Evolutionary conservation across 345 rosid species (phyloP).

Genomic region (Trapa incisa): DNA sequence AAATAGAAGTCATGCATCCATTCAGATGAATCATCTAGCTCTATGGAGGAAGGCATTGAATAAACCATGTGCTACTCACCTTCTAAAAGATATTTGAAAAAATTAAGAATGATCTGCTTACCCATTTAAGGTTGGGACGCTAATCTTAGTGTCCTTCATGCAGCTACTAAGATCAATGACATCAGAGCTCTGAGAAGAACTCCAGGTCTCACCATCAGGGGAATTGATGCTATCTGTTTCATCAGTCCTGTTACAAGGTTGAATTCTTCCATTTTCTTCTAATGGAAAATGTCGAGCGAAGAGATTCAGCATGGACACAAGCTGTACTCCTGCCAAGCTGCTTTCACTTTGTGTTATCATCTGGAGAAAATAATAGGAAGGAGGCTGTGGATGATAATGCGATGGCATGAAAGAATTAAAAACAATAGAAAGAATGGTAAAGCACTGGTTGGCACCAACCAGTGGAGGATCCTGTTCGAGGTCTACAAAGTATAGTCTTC

Average conservation of each 20-base stretch:
- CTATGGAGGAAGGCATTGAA: background rate
- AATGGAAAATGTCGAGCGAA: conserved; percentile 41
- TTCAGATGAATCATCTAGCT: background rate
- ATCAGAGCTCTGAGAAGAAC: conserved; percentile 32
- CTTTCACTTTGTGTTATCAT: conserved; percentile 43
- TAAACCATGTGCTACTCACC: background rate
- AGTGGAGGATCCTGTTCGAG: conserved; percentile 84
- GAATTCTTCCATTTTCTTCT: conserved; percentile 16
- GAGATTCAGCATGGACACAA: conserved; percentile 39
- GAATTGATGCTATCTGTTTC: conserved; percentile 3
- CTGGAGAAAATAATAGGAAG: conserved; percentile 21
- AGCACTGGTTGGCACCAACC: conserved; percentile 24
- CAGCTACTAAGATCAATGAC: conserved; percentile 64
- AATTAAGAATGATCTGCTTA: conserved; percentile 11
- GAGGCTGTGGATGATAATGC: conserved; percentile 1
- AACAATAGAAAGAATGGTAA: background rate
- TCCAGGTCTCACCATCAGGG: conserved; percentile 13
- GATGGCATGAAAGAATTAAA: conserved; percentile 5
- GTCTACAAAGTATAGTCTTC: conserved; percentile 46
- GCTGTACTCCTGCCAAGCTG: conserved; percentile 29
- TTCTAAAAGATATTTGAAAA: background rate
- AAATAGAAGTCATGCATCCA: background rate
- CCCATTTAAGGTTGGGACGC: conserved; percentile 88
- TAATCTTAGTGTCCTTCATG: conserved; percentile 52
- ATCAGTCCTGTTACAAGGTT: conserved; percentile 13